A percentile compares a stretch with the other conserved stretches of the same genome.
Evolutionary conservation across 1,284 basidiomycete species (phyloP).

Genomic region (Pseudozyma flocculosa): DNA sequence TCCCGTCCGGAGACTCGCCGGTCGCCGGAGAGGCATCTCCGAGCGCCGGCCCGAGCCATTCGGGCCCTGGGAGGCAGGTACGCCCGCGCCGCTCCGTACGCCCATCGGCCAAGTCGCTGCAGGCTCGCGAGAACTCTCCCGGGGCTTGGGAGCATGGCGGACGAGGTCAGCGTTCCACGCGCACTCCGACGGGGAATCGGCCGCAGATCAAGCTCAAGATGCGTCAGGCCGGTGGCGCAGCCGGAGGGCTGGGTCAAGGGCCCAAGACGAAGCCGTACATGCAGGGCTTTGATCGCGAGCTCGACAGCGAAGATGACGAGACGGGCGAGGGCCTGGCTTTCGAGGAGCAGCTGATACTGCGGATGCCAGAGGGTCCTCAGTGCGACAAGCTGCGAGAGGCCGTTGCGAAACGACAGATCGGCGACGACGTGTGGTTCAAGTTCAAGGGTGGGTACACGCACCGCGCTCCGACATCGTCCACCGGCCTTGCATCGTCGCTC

Average conservation of each 20-base stretch:
- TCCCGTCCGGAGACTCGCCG: background rate
- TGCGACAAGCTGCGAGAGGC: constrained; percentile 60
- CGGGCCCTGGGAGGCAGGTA: no score
- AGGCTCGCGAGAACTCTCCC: constrained; percentile 33
- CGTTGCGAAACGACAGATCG: constrained; percentile 72
- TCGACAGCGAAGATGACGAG: constrained; percentile 90
- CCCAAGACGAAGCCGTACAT: constrained; percentile 56
- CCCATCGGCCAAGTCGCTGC: constrained; percentile 30
- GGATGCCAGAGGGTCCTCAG: constrained; percentile 77
- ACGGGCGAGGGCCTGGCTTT: constrained; percentile 69
- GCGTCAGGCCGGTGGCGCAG: constrained; percentile 31
- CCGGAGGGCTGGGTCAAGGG: constrained; percentile 32
- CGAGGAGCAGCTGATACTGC: constrained; percentile 94
- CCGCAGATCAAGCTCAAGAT: constrained; percentile 43
- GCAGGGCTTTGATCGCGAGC: constrained; percentile 71
- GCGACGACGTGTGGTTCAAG: constrained; percentile 90
- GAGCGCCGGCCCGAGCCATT: no score
- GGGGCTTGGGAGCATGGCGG: constrained; percentile 37
- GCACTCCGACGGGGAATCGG: constrained; percentile 25
- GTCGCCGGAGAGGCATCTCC: no score
- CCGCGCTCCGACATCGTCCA: no score
- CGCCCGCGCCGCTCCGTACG: constrained; percentile 17
- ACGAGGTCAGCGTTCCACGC: constrained; percentile 15
- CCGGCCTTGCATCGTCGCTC: no score
- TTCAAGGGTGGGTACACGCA: constrained; percentile 74